Base-by-base conservation (phyloP, 306 rosid genomes). In the Malus sylvestris region DNA sequence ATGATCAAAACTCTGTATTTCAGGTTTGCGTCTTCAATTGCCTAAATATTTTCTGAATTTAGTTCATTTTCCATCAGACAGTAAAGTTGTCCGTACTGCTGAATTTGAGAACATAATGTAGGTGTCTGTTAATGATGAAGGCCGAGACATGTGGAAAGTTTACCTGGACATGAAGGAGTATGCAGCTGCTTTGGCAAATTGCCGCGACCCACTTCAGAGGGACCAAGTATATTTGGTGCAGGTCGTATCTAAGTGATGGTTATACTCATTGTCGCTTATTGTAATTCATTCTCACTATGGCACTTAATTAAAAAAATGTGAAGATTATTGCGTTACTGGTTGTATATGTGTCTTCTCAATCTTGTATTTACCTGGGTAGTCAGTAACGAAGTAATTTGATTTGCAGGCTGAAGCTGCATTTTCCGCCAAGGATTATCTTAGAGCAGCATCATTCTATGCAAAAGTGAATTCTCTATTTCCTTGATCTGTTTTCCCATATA, bases 121-220 rank as follows among this genome's bases (percentile, higher is more conserved):
- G 98, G 97, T 95, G 76, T 92, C 97, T 75, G 85, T 95, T 80
- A 92, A 90, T 77, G 98, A 95, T 80, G 97, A 95, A 86, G 97
- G 98, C 74, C 86, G 80, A 78, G 98, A 88, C 83, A 95, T 95
- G 98, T 95, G 98, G 97, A 92, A 95, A 87, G 97, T 95, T 75
- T 90, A 92, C 85, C 85, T 95, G 81, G 95, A 95, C 90, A 89
- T 95, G 98, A 88, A 88, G 65, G 98, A 92, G 75, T 92, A 90
- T 77, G 90, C 97, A 67, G 97, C 95, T 76, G 89, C 98, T 80
- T 85, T 95, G 74, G 93, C 92, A 72, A 90, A 92, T 86, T 95
- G 97, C 52, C 97, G 93, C 13, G 97, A 95, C 71, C 87, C 97
- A 75, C 88, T 90, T 78, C 97, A 90, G 80, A 88, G 97, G 84